Conservation (phyloP, 257 asterid species). For the Penstemon davidsonii region DNA sequence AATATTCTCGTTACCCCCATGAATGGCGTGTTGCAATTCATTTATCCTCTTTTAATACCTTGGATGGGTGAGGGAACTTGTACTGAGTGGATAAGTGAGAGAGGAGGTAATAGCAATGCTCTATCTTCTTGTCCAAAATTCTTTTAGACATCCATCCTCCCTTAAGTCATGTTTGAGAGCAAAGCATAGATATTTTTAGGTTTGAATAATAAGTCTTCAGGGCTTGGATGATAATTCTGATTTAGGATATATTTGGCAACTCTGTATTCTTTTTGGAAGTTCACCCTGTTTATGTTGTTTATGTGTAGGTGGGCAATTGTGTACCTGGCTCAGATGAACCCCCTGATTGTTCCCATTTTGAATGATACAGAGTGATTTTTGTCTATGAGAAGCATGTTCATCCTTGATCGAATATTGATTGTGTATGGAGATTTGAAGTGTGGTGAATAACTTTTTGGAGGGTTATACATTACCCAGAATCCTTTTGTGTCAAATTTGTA, state of each 20-base stretch:
- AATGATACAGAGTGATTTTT: slow-evolving; percentile 54
- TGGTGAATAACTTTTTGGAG: slow-evolving; percentile 28
- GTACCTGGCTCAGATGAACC: slow-evolving; percentile 87
- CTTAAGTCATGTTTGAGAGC: too few species aligned
- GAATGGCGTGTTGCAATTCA: slow-evolving; percentile 16
- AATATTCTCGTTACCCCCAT: background rate
- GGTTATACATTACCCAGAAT: slow-evolving; percentile 24
- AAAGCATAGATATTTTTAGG: too few species aligned
- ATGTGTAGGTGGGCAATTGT: slow-evolving; percentile 86
- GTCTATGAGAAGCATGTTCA: background rate
- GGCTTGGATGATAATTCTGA: too few species aligned
- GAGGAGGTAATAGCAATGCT: slow-evolving; percentile 1
- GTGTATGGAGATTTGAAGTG: slow-evolving; percentile 27
- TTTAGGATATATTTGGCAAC: background rate
- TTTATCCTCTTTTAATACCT: background rate
- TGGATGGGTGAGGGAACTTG: background rate
- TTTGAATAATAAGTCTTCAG: too few species aligned
- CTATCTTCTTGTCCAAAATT: too few species aligned
- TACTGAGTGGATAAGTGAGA: background rate
- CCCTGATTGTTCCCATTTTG: slow-evolving; percentile 82
- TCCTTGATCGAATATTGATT: slow-evolving; percentile 14
- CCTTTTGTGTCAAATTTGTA: slow-evolving; percentile 28
- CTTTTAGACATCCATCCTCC: too few species aligned
- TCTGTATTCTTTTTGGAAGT: slow-evolving; percentile 7
- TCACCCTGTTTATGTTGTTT: slow-evolving; percentile 5